These are phyloP conservation scores for Mollisia scopiformis DNA, from an alignment of 2,329 filamentous ascomycete species.

Conservation along the genomic window DNA sequence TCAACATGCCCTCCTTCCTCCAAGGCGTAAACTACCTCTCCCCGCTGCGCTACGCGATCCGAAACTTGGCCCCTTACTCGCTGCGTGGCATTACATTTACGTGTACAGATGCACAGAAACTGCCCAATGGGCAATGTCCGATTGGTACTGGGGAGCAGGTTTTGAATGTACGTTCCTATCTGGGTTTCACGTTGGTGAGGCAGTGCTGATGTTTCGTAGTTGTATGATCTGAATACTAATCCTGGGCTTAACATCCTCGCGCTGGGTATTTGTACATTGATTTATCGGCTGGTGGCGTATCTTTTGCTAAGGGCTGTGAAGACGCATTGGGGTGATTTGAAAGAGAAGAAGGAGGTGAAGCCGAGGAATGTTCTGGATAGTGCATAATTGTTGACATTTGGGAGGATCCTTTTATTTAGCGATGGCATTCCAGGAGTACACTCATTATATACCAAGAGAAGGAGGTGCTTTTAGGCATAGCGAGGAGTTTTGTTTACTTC, in stretches of 20 bases:
- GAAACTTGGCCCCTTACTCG: slow-evolving; percentile 68
- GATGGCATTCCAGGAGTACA: no score
- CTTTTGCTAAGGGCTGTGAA: slow-evolving; percentile 2
- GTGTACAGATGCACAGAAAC: slow-evolving; percentile 61
- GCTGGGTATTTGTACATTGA: slow-evolving; percentile 7
- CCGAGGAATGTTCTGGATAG: no score
- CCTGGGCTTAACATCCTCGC: slow-evolving; percentile 8
- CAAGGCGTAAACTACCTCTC: slow-evolving; percentile 72
- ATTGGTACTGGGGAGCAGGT: slow-evolving; percentile 70
- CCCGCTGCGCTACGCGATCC: slow-evolving; percentile 70
- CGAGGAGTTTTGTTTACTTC: no score
- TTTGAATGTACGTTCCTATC: slow-evolving; percentile 39
- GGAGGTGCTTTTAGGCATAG: no score
- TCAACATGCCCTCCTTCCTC: slow-evolving; percentile 68
- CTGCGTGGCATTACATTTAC: slow-evolving; percentile 63
- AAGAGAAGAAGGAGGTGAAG: not conserved
- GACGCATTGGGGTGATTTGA: slow-evolving; percentile 11
- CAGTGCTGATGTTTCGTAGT: not conserved
- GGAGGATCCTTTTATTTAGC: no score
- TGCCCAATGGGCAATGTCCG: slow-evolving; percentile 64
- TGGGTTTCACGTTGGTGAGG: no score
- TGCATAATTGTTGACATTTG: no score
- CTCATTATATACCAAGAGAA: no score
- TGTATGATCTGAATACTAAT: slow-evolving; percentile 13
- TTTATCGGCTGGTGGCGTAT: slow-evolving; percentile 15